Base-by-base conservation (phyloP, 2,329 filamentous ascomycete genomes). In the Clathrospora elynae region DNA sequence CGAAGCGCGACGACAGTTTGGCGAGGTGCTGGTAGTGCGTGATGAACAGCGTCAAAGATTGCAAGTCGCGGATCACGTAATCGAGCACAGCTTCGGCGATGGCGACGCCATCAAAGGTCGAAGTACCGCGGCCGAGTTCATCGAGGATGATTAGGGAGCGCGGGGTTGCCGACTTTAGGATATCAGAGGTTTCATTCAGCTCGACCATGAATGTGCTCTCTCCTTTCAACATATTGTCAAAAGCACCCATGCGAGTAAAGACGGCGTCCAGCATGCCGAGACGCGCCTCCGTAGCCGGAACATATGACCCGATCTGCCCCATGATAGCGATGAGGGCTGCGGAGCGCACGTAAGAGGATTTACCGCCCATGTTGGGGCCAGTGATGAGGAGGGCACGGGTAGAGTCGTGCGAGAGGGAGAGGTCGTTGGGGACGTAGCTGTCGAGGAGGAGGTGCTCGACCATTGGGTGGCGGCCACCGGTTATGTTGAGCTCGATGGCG, bases 121-220 rank as follows among this genome's bases (percentile, higher is more conserved):
- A 90, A 0, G 93, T 99, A 36, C 93, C 93, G 40, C 93, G 82
- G 22, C 93, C 93, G 2, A 99, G 79, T 75, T 99, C 93, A 72
- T 99, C 93, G 5, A 99, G 82, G 30, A 99, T 90, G 49, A 99
- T 87, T 5, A 99, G 80, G 30, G 84, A 89, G 31, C 89, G 83
- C 1, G 88, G 84, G 0, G 90, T 93, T 0, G 92, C 93, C 61
- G 89, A 83, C 64, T 93, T 92, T 16, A 99, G 79, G 57, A 99
- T 96, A 48, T 90, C 85, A 1, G 87, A 85, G 1, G 93, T 97
- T 71, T 99, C 93, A 23, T 86, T 90, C 2, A 99, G 82, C 67
- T 99, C 93, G 40, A 99, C 91, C 90, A 97, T 96, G 74, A 99
- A 99, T 9, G 93, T 99, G 16, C 84, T 88, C 72, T 99, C 93